Conservation (phyloP, 2,329 filamentous ascomycete species). For the Colletotrichum karsti region DNA sequence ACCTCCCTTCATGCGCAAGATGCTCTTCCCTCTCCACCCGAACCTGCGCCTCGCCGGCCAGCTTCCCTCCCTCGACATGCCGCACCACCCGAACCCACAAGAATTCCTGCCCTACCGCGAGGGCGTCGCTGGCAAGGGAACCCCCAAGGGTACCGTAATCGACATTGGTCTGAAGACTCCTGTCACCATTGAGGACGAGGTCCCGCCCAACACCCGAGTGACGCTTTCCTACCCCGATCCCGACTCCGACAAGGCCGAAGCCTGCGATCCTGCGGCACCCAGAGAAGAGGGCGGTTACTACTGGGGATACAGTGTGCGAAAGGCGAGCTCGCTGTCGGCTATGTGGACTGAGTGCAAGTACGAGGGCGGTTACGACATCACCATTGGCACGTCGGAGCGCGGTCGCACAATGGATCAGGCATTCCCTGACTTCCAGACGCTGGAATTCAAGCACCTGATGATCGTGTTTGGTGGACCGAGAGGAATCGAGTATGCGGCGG, state of each 20-base stretch:
- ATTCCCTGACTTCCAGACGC: conserved; percentile 51
- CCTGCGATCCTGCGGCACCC: conserved; percentile 74
- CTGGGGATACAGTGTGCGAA: conserved; percentile 83
- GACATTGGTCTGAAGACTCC: conserved; percentile 66
- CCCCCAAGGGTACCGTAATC: conserved; percentile 59
- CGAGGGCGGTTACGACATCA: conserved; percentile 82
- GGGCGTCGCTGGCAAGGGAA: conserved; percentile 69
- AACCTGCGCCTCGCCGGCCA: conserved; percentile 79
- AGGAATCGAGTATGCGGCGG: conserved; percentile 79
- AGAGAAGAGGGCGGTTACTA: conserved; percentile 83
- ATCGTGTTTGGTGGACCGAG: conserved; percentile 84
- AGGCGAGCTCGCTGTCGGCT: conserved; percentile 70
- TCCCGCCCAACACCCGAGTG: conserved; percentile 77
- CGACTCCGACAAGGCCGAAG: conserved; percentile 58
- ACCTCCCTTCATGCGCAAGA: conserved; percentile 81
- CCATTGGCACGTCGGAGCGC: conserved; percentile 85
- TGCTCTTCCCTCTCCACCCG: conserved; percentile 80
- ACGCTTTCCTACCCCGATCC: conserved; percentile 72
- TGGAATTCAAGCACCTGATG: conserved; percentile 74
- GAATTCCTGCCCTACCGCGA: conserved; percentile 86
- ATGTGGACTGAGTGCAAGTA: conserved; percentile 82
- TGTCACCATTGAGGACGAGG: conserved; percentile 63
- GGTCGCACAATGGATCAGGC: conserved; percentile 61
- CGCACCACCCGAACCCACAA: conserved; percentile 79
- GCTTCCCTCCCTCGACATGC: conserved; percentile 83